Conservation (phyloP, 2,329 filamentous ascomycete genomes). For the Fragosphaeria purpurea region DNA sequence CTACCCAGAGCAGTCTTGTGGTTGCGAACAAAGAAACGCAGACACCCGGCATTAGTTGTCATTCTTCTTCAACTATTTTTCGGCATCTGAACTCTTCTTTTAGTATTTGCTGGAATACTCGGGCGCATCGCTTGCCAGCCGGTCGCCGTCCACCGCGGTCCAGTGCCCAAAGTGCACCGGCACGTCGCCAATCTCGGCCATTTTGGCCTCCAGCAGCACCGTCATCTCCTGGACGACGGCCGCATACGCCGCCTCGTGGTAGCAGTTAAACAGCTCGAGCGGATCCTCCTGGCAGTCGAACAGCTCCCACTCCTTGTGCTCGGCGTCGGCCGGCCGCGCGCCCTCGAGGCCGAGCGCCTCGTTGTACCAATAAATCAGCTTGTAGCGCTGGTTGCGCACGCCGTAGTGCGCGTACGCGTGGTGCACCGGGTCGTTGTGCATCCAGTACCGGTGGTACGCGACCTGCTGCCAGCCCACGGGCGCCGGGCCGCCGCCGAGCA, state of each 20-base stretch:
- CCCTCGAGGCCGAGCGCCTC: slow-evolving; percentile 36
- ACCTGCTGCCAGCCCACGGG: slow-evolving; percentile 38
- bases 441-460: slow-evolving; percentile 46
- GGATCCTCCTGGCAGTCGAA: slow-evolving; percentile 42
- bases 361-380: slow-evolving; percentile 48
- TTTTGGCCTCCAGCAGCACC: slow-evolving; percentile 34
- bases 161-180: slow-evolving; percentile 19
- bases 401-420: slow-evolving; percentile 43
- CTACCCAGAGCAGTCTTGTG: too few relatives aligned
- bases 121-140: too few relatives aligned
- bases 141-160: too few relatives aligned
- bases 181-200: slow-evolving; percentile 41
- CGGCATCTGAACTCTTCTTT: too few relatives aligned
- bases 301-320: slow-evolving; percentile 40
- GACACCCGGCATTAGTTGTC: too few relatives aligned
- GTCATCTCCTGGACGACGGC: slow-evolving; percentile 31
- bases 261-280: slow-evolving; percentile 34
- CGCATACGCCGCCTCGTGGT: slow-evolving; percentile 23
- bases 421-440: slow-evolving; percentile 42
- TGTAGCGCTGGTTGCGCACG: slow-evolving; percentile 39
- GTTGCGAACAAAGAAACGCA: too few relatives aligned
- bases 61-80: too few relatives aligned
- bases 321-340: slow-evolving; percentile 24
- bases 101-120: too few relatives aligned
- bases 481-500: slow-evolving; percentile 26